These are phyloP conservation scores for Polyporus tsugae DNA, from an alignment of 1,284 basidiomycete species.

Conservation along the genomic window DNA sequence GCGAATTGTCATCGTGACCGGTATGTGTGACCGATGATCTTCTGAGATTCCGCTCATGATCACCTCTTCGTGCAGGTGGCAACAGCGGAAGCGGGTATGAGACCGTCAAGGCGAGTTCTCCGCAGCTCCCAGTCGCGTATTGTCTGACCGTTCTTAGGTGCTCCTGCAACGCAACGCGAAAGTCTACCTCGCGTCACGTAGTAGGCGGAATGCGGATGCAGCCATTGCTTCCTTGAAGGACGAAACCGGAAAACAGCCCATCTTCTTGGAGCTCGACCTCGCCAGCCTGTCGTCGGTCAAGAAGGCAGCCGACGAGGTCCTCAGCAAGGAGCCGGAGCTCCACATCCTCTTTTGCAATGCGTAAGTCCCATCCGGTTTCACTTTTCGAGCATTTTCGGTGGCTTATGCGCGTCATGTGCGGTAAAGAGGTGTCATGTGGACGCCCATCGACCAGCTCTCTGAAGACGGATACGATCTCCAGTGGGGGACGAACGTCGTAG, in stretches of 20 bases:
- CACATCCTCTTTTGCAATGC: conserved; percentile 63
- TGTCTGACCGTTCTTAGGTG: conserved; percentile 35
- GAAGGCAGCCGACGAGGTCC: conserved; percentile 51
- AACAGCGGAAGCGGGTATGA: conserved; percentile 53
- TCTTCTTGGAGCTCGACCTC: conserved; percentile 59
- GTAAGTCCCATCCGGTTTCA: conserved; percentile 39
- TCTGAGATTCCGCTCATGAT: background rate
- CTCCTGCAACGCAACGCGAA: conserved; percentile 56
- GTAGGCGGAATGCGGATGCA: conserved; percentile 46
- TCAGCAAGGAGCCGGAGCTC: conserved; percentile 53
- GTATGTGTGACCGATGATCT: conserved; percentile 16
- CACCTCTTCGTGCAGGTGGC: conserved; percentile 39
- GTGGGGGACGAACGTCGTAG: conserved; percentile 58
- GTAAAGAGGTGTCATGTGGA: conserved; percentile 56
- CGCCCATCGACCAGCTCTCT: conserved; percentile 47
- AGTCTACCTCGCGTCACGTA: conserved; percentile 60
- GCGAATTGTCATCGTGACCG: conserved; percentile 52
- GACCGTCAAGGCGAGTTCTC: conserved; percentile 37
- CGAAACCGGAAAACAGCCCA: conserved; percentile 45
- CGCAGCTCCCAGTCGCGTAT: too few relatives aligned
- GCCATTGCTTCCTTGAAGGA: conserved; percentile 54
- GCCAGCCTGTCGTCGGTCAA: conserved; percentile 52
- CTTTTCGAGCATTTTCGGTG: too few relatives aligned
- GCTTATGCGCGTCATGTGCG: background rate
- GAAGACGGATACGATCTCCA: conserved; percentile 58